A percentile compares a stretch with the other conserved stretches of the same genome.
Conservation (phyloP, 2,329 filamentous ascomycete species). For the Colletotrichum cereale region DNA sequence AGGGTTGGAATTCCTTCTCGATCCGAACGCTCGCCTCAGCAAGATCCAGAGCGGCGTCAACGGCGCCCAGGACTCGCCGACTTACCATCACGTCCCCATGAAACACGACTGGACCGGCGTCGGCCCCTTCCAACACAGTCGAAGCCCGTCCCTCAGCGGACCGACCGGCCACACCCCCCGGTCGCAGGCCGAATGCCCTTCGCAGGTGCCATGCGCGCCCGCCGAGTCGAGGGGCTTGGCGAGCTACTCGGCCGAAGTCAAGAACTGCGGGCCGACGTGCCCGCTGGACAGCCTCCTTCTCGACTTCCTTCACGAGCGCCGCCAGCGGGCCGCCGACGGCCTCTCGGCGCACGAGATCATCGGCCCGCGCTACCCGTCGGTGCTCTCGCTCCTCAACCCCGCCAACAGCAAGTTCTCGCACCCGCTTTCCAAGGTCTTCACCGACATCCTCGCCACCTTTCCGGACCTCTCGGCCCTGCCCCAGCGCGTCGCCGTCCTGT, state of each 20-base stretch:
- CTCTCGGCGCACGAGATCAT: constrained; percentile 74
- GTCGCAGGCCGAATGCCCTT: constrained; percentile 20
- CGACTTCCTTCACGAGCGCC: constrained; percentile 80
- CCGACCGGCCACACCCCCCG: constrained; percentile 25
- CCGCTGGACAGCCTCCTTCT: constrained; percentile 83
- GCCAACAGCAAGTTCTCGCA: constrained; percentile 73
- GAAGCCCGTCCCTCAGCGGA: constrained; percentile 66
- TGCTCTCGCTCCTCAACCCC: constrained; percentile 83
- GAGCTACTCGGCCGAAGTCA: constrained; percentile 55
- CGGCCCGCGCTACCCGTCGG: constrained; percentile 83
- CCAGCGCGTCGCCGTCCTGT: constrained; percentile 85
- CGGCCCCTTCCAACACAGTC: constrained; percentile 68
- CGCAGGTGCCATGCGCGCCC: constrained; percentile 4
- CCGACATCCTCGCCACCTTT: constrained; percentile 87
- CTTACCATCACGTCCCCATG: constrained; percentile 61
- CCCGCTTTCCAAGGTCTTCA: constrained; percentile 86
- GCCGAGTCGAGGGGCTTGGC: constrained; percentile 17
- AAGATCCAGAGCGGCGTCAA: constrained; percentile 65
- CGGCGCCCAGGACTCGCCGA: constrained; percentile 59
- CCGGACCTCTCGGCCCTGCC: constrained; percentile 83
- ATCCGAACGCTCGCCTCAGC: constrained; percentile 66
- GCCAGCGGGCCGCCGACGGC: constrained; percentile 74
- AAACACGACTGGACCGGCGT: constrained; percentile 62
- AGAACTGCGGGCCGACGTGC: constrained; percentile 77
- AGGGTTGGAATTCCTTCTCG: constrained; percentile 80